These are phyloP conservation scores for Collybiopsis confluens DNA, from an alignment of 768 basidiomycete species.

Conservation along the genomic window DNA sequence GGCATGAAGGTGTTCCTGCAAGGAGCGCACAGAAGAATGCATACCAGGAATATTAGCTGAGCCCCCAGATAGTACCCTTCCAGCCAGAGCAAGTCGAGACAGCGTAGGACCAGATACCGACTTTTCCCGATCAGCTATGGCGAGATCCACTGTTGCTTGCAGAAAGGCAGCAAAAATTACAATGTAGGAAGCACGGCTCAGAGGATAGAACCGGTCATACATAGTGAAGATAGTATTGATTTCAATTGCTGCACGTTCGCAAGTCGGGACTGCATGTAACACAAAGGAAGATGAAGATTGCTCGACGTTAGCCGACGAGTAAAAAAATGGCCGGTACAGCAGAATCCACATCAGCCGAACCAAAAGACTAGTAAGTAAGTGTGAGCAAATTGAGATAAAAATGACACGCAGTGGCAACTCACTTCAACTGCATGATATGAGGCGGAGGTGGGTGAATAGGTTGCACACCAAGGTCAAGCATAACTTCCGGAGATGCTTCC, in stretches of 20 bases:
- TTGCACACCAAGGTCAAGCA: neutral
- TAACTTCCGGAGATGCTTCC: constrained; percentile 1
- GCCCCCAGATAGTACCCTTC: constrained; percentile 5
- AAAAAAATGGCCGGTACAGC: constrained; percentile 9
- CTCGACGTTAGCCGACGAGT: neutral
- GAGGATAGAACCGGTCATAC: constrained; percentile 8
- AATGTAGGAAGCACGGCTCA: constrained; percentile 8
- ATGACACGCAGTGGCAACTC: neutral
- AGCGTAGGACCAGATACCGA: neutral
- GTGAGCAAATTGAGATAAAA: neutral
- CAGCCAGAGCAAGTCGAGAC: constrained; percentile 8
- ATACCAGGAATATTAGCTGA: constrained; percentile 8
- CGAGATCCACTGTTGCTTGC: constrained; percentile 10
- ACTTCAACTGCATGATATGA: constrained; percentile 11
- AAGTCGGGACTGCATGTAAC: constrained; percentile 2
- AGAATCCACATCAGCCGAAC: constrained; percentile 11
- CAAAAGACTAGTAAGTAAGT: constrained; percentile 5
- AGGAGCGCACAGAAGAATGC: constrained; percentile 4
- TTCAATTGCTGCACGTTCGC: constrained; percentile 7
- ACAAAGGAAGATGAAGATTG: constrained; percentile 1
- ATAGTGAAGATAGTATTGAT: constrained; percentile 7
- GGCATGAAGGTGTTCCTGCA: constrained; percentile 6
- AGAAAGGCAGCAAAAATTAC: constrained; percentile 9
- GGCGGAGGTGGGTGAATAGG: constrained; percentile 4
- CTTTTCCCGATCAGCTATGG: constrained; percentile 5